These are phyloP conservation scores for Boletus reticulatus DNA, from an alignment of 768 basidiomycete genomes.

Conservation along the genomic window DNA sequence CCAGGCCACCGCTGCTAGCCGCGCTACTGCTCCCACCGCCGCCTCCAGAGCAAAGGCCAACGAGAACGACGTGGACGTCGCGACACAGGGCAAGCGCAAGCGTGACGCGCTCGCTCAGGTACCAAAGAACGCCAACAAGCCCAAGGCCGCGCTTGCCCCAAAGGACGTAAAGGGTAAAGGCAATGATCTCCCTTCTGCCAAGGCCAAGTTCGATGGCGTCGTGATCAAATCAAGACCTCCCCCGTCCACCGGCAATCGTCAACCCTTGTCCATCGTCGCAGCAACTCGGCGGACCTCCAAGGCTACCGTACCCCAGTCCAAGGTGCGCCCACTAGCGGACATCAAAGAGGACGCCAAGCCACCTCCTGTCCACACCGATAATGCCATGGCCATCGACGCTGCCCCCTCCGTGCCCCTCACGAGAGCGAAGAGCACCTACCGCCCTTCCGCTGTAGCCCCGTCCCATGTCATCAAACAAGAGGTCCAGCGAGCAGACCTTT, in stretches of 20 bases:
- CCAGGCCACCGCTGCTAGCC: slow-evolving; percentile 35
- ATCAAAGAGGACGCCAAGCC: slow-evolving; percentile 27
- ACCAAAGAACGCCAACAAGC: slow-evolving; percentile 46
- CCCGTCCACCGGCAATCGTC: slow-evolving; percentile 37
- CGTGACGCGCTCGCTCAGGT: slow-evolving; percentile 76
- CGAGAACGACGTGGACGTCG: slow-evolving; percentile 45
- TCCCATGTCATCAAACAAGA: slow-evolving; percentile 29
- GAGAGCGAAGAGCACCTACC: slow-evolving; percentile 9
- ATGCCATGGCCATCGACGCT: slow-evolving; percentile 53
- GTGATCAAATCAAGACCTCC: slow-evolving; percentile 51
- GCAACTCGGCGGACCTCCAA: slow-evolving; percentile 39
- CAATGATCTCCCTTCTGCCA: slow-evolving; percentile 37
- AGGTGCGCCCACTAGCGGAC: slow-evolving; percentile 24
- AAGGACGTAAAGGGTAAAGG: slow-evolving; percentile 56
- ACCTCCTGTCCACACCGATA: slow-evolving; percentile 37
- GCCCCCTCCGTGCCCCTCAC: slow-evolving; percentile 25
- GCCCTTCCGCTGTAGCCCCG: slow-evolving; percentile 29
- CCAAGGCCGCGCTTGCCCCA: slow-evolving; percentile 36
- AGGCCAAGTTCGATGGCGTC: slow-evolving; percentile 62
- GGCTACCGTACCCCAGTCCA: slow-evolving; percentile 21
- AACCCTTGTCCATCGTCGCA: slow-evolving; percentile 55
- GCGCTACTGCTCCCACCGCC: slow-evolving; percentile 41
- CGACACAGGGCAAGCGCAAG: slow-evolving; percentile 64
- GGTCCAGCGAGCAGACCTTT: slow-evolving; percentile 25
- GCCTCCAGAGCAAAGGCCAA: slow-evolving; percentile 36